A percentile compares a stretch with the other conserved stretches of the same genome.
Conservation (phyloP, 2,329 filamentous ascomycete genomes). For the Rhexocercosporidium sp. region DNA sequence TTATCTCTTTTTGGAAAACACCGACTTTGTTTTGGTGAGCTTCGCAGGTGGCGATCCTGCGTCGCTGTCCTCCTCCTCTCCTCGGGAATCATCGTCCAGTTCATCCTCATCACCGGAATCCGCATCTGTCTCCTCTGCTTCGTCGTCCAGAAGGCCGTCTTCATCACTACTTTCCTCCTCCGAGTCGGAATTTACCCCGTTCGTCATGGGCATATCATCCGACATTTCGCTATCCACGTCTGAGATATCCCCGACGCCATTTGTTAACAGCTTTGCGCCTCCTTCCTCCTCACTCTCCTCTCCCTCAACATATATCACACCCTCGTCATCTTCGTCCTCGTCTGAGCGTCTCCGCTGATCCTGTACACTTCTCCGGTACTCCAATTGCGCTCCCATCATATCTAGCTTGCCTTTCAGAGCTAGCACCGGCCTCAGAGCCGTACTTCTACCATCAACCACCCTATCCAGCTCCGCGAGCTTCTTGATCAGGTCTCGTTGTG, state of each 20-base stretch:
- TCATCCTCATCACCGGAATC: slow-evolving; percentile 49
- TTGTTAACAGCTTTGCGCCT: slow-evolving; percentile 49
- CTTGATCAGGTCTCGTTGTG: slow-evolving; percentile 81
- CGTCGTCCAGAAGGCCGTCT: slow-evolving; percentile 54
- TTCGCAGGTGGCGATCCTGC: slow-evolving; percentile 43
- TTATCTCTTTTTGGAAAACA: slow-evolving; percentile 38
- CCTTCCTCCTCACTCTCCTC: slow-evolving; percentile 64
- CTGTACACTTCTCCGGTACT: slow-evolving; percentile 74
- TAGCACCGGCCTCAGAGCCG: slow-evolving; percentile 80
- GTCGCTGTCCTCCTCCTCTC: slow-evolving; percentile 50
- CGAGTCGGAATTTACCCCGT: slow-evolving; percentile 52
- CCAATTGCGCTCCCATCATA: slow-evolving; percentile 89
- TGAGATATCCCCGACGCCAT: slow-evolving; percentile 33
- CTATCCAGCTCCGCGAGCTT: slow-evolving; percentile 80
- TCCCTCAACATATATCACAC: slow-evolving; percentile 87
- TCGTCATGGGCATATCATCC: slow-evolving; percentile 47
- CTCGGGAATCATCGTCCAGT: slow-evolving; percentile 50
- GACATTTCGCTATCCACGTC: slow-evolving; percentile 41
- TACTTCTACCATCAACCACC: slow-evolving; percentile 85
- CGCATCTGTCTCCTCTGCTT: slow-evolving; percentile 52
- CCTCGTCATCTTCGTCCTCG: slow-evolving; percentile 54
- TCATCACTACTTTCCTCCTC: slow-evolving; percentile 49
- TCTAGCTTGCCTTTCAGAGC: slow-evolving; percentile 94
- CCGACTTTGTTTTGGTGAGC: slow-evolving; percentile 33
- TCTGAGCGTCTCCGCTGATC: slow-evolving; percentile 47